Percentiles rank a stretch among this genome's conserved stretches.
phyloP scores from a whole-genome alignment of 352 stramenopile species.

The Globisporangium apiculatum region DNA sequence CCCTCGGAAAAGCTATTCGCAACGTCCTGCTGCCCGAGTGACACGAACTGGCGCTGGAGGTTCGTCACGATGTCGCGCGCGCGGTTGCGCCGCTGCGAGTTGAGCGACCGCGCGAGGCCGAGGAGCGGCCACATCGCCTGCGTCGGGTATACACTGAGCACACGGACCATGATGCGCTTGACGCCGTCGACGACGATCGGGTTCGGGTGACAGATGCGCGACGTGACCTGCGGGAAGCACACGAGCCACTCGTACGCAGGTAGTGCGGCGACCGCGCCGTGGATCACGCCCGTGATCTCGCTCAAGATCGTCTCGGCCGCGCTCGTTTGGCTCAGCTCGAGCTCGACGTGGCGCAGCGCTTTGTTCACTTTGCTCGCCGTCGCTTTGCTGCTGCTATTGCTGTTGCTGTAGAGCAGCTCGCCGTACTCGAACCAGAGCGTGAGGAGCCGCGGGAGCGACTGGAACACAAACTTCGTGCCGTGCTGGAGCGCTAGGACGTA shows the following conservation, averaged over 20 bases:
- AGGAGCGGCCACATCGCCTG: conserved; percentile 97
- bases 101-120: conserved; percentile 91
- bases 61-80: conserved; percentile 58
- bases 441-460: conserved; percentile 95
- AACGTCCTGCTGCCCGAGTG: conserved; percentile 51
- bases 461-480: conserved; percentile 95
- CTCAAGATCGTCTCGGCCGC: conserved; percentile 52
- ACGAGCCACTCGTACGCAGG: conserved; percentile 95
- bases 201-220: conserved; percentile 89
- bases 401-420: conserved; percentile 45
- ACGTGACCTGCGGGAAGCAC: conserved; percentile 97
- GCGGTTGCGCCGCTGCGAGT: conserved; percentile 54
- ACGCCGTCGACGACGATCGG: conserved; percentile 83
- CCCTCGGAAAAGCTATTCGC: conserved; percentile 83
- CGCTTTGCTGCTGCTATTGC: conserved; percentile 2
- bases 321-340: conserved; percentile 43
- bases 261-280: conserved; percentile 44
- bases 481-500: conserved; percentile 86
- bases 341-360: conserved; percentile 50
- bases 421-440: conserved; percentile 98
- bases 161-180: conserved; percentile 89
- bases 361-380: conserved; percentile 48
- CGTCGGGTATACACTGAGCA: conserved; percentile 92
- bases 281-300: conserved; percentile 59
- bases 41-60: conserved; percentile 62